phyloP scores from a whole-genome alignment of 768 basidiomycete species.

The Boletus rubescentipes region DNA sequence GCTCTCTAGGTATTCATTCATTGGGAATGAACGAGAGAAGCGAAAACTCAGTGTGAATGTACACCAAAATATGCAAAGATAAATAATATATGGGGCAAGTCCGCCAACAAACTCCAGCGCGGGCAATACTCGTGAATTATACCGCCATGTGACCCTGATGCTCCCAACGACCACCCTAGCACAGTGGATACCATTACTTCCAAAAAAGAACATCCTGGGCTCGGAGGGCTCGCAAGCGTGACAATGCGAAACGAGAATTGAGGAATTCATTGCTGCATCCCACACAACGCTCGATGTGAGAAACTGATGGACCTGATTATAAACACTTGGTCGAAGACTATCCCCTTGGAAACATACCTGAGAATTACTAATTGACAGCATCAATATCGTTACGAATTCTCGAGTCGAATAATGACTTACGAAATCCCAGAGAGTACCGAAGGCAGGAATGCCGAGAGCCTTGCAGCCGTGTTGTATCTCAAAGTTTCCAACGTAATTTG shows the following conservation, averaged over 20 bases:
- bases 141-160: slow-evolving; percentile 3
- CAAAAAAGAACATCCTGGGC: slow-evolving; percentile 1
- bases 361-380: slow-evolving; percentile 23
- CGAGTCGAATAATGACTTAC: slow-evolving; percentile 26
- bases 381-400: slow-evolving; percentile 4
- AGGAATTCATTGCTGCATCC: not conserved
- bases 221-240: slow-evolving; percentile 4
- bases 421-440: slow-evolving; percentile 75
- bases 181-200: slow-evolving; percentile 1
- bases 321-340: not conserved
- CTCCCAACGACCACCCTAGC: not conserved
- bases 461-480: slow-evolving; percentile 82
- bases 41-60: no score
- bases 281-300: slow-evolving; percentile 6
- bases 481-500: slow-evolving; percentile 75
- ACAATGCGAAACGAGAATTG: slow-evolving; percentile 2
- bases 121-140: slow-evolving; percentile 9
- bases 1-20: not conserved
- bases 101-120: slow-evolving; percentile 9
- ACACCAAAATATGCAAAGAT: not conserved
- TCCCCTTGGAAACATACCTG: not conserved
- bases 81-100: slow-evolving; percentile 6
- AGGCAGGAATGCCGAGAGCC: slow-evolving; percentile 62
- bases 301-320: slow-evolving; percentile 1
- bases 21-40: not conserved